phyloP scores from a whole-genome alignment of 2,329 filamentous ascomycete species.

The Apiospora pterosperma region DNA sequence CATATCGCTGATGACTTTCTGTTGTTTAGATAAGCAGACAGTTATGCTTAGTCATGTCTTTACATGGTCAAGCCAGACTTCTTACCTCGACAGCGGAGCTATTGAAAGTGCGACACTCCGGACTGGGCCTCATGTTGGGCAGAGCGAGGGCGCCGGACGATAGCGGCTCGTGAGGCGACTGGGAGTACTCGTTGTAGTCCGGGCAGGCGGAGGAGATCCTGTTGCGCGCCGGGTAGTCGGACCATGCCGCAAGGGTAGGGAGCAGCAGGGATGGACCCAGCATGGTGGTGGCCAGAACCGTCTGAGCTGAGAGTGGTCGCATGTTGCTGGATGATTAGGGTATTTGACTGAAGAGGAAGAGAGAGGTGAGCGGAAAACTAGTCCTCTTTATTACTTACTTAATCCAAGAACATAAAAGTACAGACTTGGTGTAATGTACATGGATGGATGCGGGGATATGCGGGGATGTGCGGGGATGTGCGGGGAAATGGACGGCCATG shows the following conservation, averaged over 20 bases:
- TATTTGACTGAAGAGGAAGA: background rate
- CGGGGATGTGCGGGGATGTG: background rate
- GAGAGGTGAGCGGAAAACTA: background rate
- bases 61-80: background rate
- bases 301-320: background rate
- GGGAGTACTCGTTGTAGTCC: slow-evolving; percentile 5
- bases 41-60: background rate
- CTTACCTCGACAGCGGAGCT: slow-evolving; percentile 4
- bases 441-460: background rate
- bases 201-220: background rate
- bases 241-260: background rate
- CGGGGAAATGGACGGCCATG: background rate
- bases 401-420: too few species aligned
- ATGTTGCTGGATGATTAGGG: background rate
- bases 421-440: background rate
- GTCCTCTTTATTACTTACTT: background rate
- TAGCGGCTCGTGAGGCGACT: background rate
- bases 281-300: background rate
- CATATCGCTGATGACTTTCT: slow-evolving; percentile 6
- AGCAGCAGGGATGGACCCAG: background rate
- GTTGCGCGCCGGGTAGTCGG: background rate
- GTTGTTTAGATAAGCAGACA: accelerated
- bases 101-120: slow-evolving; percentile 5
- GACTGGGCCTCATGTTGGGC: slow-evolving; percentile 3
- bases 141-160: background rate